phyloP scores from a whole-genome alignment of 371 early-diverging fungal species.

The Mortierella sp. region DNA sequence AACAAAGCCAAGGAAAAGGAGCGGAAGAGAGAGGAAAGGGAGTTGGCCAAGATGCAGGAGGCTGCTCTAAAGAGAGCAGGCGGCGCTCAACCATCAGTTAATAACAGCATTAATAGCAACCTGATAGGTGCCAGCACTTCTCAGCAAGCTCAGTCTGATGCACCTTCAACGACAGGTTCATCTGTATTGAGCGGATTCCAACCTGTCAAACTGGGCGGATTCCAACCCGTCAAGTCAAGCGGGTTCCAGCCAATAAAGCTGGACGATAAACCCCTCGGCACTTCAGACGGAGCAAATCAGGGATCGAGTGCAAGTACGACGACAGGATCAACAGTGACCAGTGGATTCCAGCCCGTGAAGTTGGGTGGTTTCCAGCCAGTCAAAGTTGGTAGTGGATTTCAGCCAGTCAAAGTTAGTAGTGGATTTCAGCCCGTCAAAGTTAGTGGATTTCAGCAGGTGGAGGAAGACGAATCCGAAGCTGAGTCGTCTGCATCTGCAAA shows the following conservation, averaged over 20 bases:
- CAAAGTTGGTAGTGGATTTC: slow-evolving; percentile 17
- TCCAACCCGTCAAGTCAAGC: slow-evolving; percentile 16
- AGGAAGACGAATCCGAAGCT: slow-evolving; percentile 14
- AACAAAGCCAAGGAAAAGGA: slow-evolving; percentile 76
- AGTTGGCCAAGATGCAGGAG: slow-evolving; percentile 74
- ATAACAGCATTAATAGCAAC: neutral
- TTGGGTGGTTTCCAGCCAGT: slow-evolving; percentile 39
- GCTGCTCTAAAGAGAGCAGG: slow-evolving; percentile 69
- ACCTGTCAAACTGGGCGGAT: slow-evolving; percentile 17
- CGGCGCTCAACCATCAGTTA: neutral
- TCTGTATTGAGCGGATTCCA: slow-evolving; percentile 23
- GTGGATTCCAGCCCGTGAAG: slow-evolving; percentile 45
- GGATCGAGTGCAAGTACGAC: neutral
- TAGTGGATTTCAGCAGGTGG: slow-evolving; percentile 38
- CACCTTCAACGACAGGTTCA: neutral
- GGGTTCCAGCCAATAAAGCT: slow-evolving; percentile 20
- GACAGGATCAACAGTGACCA: neutral
- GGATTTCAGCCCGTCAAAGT: slow-evolving; percentile 38
- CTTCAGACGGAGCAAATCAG: slow-evolving; percentile 4
- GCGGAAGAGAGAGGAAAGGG: slow-evolving; percentile 75
- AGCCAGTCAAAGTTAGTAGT: slow-evolving; percentile 39
- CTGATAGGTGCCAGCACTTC: neutral
- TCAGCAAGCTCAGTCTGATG: neutral
- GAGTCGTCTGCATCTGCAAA: slow-evolving; percentile 1
- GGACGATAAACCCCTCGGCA: neutral